Conservation (phyloP, 805 yeast species). For the Yarrowia yakushimensis region DNA sequence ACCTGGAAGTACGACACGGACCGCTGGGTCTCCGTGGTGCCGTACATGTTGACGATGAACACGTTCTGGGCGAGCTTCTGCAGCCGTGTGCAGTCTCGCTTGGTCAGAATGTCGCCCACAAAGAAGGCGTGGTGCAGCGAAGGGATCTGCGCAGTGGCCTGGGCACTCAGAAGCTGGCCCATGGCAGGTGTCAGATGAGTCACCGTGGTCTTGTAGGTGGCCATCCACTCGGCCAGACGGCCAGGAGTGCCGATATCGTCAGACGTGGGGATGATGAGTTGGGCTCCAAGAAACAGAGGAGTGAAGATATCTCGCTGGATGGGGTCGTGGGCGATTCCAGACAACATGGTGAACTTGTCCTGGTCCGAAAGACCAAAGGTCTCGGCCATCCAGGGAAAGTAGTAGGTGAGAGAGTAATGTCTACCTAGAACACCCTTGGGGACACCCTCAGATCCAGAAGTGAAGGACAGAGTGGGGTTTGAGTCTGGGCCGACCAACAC, state of each 20-base stretch:
- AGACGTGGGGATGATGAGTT: conserved; percentile 85
- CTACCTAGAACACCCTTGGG: conserved; percentile 99
- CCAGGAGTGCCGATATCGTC: conserved; percentile 99
- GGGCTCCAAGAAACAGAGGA: conserved; percentile 94
- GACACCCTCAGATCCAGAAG: conserved; percentile 96
- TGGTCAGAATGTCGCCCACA: conserved; percentile 96
- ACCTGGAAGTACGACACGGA: conserved; percentile 95
- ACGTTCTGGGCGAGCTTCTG: conserved; percentile 91
- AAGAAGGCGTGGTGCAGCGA: conserved; percentile 91
- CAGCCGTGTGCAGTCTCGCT: conserved; percentile 90
- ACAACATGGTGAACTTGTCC: conserved; percentile 93
- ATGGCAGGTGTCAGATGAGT: conserved; percentile 98
- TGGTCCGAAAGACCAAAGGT: conserved; percentile 70
- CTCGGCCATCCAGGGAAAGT: conserved; percentile 98
- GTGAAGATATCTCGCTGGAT: conserved; percentile 99
- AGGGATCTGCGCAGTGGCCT: conserved; percentile 85
- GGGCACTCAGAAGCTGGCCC: conserved; percentile 97
- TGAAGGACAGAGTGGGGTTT: conserved; percentile 93
- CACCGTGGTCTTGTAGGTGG: conserved; percentile 82
- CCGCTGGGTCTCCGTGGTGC: conserved; percentile 98
- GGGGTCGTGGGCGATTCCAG: conserved; percentile 99
- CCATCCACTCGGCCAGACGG: conserved; percentile 96
- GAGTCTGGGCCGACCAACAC: conserved; percentile 96
- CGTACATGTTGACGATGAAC: conserved; percentile 93
- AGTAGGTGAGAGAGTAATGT: conserved; percentile 93